phyloP scores from a whole-genome alignment of 2,329 filamentous ascomycete genomes.

The Huntiella decipiens region DNA sequence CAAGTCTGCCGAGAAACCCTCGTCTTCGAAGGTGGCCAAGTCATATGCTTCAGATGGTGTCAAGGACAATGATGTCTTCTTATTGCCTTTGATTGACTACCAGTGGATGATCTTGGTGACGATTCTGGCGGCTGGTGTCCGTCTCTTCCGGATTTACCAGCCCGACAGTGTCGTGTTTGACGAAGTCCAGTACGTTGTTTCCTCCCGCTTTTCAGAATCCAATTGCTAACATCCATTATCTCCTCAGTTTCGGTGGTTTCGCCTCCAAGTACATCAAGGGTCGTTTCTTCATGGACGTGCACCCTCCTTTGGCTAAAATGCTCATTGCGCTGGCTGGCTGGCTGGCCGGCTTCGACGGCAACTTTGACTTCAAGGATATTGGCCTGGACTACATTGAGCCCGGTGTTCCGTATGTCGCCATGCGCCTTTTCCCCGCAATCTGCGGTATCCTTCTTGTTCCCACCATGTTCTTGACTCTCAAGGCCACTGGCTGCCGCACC shows the following conservation, averaged over 20 bases:
- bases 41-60: constrained; percentile 66
- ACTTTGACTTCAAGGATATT: constrained; percentile 99
- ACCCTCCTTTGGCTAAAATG: constrained; percentile 89
- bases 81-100: constrained; percentile 70
- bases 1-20: neutral
- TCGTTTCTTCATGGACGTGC: constrained; percentile 99
- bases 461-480: constrained; percentile 85
- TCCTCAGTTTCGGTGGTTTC: constrained; percentile 76
- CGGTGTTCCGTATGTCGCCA: constrained; percentile 87
- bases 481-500: constrained; percentile 75
- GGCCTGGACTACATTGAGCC: constrained; percentile 96
- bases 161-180: constrained; percentile 95
- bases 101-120: constrained; percentile 56
- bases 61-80: constrained; percentile 77
- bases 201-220: neutral
- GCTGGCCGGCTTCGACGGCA: constrained; percentile 82
- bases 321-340: constrained; percentile 89
- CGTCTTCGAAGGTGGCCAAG: constrained; percentile 12
- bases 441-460: constrained; percentile 78
- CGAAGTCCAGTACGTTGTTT: constrained; percentile 73
- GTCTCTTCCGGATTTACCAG: constrained; percentile 89
- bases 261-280: constrained; percentile 99
- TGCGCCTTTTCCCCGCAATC: constrained; percentile 83
- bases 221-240: neutral
- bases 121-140: constrained; percentile 56